phyloP scores from a whole-genome alignment of 2,329 filamentous ascomycete genomes.

The Cryphonectria nitschkei region DNA sequence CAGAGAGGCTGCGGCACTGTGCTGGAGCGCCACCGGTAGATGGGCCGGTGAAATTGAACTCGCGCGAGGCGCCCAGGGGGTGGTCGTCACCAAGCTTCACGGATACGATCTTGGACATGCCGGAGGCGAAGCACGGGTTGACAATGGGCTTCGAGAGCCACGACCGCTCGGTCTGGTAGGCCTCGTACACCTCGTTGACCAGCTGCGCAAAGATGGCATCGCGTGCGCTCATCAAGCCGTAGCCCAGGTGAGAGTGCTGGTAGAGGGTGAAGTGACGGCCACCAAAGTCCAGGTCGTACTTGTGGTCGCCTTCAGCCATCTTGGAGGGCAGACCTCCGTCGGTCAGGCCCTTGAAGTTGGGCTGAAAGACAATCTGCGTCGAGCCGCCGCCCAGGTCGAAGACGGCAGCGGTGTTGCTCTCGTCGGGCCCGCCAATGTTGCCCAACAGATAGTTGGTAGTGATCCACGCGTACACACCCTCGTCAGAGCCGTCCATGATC shows the following conservation, averaged over 20 bases:
- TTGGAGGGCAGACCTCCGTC: conserved; percentile 82
- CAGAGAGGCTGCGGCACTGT: conserved; percentile 87
- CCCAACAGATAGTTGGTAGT: conserved; percentile 98
- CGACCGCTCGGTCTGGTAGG: conserved; percentile 60
- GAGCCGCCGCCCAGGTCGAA: conserved; percentile 97
- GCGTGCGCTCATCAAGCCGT: conserved; percentile 93
- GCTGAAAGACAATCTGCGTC: conserved; percentile 98
- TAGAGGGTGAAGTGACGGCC: conserved; percentile 91
- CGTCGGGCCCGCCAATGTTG: conserved; percentile 92
- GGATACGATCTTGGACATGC: conserved; percentile 73
- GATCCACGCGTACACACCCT: conserved; percentile 99
- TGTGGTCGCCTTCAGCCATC: conserved; percentile 89
- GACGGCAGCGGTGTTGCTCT: conserved; percentile 87
- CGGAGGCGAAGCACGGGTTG: conserved; percentile 86
- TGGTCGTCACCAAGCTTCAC: conserved; percentile 71
- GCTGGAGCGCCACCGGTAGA: conserved; percentile 68
- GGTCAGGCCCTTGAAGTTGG: conserved; percentile 77
- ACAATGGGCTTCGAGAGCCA: conserved; percentile 75
- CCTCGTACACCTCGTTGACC: conserved; percentile 70
- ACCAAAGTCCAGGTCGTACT: conserved; percentile 89
- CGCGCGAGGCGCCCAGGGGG: conserved; percentile 64
- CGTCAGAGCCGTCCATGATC: conserved; percentile 97
- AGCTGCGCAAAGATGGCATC: conserved; percentile 80
- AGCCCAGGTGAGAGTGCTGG: conserved; percentile 97
- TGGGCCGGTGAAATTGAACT: conserved; percentile 88